Base-by-base conservation (phyloP, 257 asterid genomes). In the Solanum sejunctum region DNA sequence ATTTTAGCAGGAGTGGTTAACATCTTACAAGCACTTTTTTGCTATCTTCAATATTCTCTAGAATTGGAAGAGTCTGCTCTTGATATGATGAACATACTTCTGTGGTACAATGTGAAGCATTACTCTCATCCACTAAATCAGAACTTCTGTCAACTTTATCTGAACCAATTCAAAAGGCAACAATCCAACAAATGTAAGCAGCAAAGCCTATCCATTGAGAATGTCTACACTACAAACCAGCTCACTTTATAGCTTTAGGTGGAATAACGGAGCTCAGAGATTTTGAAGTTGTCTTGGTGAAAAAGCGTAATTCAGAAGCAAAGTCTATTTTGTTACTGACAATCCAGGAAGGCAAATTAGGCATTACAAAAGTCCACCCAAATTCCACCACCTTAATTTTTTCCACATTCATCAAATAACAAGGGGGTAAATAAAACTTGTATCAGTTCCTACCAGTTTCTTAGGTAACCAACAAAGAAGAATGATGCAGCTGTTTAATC, bases 21-120 rank as follows among this genome's bases (percentile, higher is more conserved):
- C 83, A 45, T 16, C 85, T 83, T 91, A 94, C 99, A 91, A 90
- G 92, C 57, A 93, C 87, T 91, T 93, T 89, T 87, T 84, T 63
- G 88, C 90, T 88, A 84, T 88, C 92, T 84, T 89, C 91, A 16
- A 91, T 85, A 90, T 93, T 96, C 89, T 36, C 90, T 71, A 91
- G 85, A 82, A 94, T 70, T 0, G 93, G 96, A 85, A 89, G 91
- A 85, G 92, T 87, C 86, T 89, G 92, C 13, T 78, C 91, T 58
- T 85, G 90, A 61, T n/a, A 77, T 60, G 90, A 89, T 77, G 82
- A 15, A 87, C 89, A 86, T 54, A 52, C 84, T 72, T 89, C 92
- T 81, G 85, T 83, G 67, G 89, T 84, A 67, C 89, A 93, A 10
- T 70, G 86, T 58, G 93, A 89, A 85, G 87, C 89, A 71, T 49